A percentile compares a stretch with the other conserved stretches of the same genome.
phyloP scores from a whole-genome alignment of 2,329 filamentous ascomycete genomes.

The Ophiocordyceps camponoti-rufipedis region DNA sequence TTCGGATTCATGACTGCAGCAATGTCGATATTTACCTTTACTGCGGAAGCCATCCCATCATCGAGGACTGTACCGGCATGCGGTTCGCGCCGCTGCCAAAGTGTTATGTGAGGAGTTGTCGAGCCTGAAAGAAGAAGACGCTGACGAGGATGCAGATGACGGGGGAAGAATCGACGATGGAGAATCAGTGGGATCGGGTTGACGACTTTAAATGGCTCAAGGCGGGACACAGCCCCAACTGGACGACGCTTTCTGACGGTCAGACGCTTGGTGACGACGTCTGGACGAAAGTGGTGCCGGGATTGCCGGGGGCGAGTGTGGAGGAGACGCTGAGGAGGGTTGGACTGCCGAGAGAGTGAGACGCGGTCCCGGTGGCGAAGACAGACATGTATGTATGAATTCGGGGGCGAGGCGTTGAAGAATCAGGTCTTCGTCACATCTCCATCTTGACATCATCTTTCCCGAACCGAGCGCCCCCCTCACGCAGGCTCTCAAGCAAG shows the following conservation, averaged over 20 bases:
- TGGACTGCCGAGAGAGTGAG: slow-evolving; percentile 15
- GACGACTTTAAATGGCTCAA: slow-evolving; percentile 98
- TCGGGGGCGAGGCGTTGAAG: background rate
- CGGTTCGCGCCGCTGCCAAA: slow-evolving; percentile 61
- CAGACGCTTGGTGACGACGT: slow-evolving; percentile 40
- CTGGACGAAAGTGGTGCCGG: slow-evolving; percentile 53
- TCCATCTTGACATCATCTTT: slow-evolving; percentile 23
- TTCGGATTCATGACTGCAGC: slow-evolving; percentile 75
- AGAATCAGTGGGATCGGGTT: slow-evolving; percentile 73
- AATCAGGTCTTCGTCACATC: slow-evolving; percentile 9
- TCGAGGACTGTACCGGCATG: slow-evolving; percentile 69
- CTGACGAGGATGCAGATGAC: slow-evolving; percentile 7
- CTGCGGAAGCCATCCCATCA: slow-evolving; percentile 72
- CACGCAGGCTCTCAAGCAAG: slow-evolving; percentile 34
- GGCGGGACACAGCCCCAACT: slow-evolving; percentile 71
- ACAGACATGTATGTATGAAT: background rate
- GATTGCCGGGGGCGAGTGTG: slow-evolving; percentile 40
- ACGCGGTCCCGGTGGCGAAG: background rate
- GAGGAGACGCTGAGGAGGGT: slow-evolving; percentile 45
- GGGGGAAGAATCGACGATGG: slow-evolving; percentile 12
- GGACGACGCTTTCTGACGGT: slow-evolving; percentile 47
- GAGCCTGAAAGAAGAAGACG: background rate
- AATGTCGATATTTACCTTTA: slow-evolving; percentile 72
- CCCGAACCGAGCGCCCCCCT: slow-evolving; percentile 19
- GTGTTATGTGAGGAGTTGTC: slow-evolving; percentile 38